Evolutionary conservation across 2,329 filamentous ascomycete species (phyloP).

Genomic region (Epichloe aotearoae): DNA sequence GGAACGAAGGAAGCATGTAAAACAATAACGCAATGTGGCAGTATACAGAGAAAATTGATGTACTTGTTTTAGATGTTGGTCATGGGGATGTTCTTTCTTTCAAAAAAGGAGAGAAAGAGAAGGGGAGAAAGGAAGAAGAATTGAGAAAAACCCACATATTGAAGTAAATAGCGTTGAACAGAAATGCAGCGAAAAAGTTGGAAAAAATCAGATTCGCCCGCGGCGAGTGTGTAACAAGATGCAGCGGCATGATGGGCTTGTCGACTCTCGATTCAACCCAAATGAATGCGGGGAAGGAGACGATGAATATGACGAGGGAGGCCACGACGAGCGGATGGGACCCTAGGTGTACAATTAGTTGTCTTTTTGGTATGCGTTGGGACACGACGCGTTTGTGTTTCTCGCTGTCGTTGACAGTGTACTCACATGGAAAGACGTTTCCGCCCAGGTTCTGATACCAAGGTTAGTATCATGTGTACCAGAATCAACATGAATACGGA

Average conservation of each 20-base stretch:
- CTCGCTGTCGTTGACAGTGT: neutral
- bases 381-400: neutral
- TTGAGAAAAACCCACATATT: slow-evolving; percentile 32
- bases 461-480: no score
- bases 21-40: no score
- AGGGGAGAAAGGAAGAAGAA: neutral
- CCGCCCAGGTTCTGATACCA: slow-evolving; percentile 41
- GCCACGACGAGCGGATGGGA: slow-evolving; percentile 43
- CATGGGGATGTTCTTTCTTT: neutral
- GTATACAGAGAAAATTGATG: no score
- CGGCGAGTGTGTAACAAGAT: slow-evolving; percentile 35
- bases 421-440: slow-evolving; percentile 46
- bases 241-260: slow-evolving; percentile 47
- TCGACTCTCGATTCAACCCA: slow-evolving; percentile 35
- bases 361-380: neutral
- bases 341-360: slow-evolving; percentile 23
- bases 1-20: no score
- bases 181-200: slow-evolving; percentile 37
- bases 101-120: neutral
- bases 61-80: no score
- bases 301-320: slow-evolving; percentile 33
- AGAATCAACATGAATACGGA: no score
- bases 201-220: slow-evolving; percentile 44
- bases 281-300: slow-evolving; percentile 38
- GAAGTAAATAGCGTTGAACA: slow-evolving; percentile 44